Conservation (phyloP, 2,329 filamentous ascomycete species). For the Fusarium avenaceum region DNA sequence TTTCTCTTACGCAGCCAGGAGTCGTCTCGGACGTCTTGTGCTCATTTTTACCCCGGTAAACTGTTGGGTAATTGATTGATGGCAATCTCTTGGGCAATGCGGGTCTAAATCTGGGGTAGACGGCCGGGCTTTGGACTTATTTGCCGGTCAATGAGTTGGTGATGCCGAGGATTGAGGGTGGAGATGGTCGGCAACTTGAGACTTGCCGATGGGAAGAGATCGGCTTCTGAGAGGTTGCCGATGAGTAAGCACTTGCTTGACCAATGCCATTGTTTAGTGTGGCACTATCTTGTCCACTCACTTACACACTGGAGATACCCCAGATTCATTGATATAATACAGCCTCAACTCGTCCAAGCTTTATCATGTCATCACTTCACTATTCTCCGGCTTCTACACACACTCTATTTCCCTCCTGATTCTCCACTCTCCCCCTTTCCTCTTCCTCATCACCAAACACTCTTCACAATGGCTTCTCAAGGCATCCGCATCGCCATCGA, state of each 20-base stretch:
- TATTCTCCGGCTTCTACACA: background rate
- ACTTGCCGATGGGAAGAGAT: slow-evolving; percentile 20
- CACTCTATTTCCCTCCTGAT: background rate
- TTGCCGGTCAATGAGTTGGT: slow-evolving; percentile 12
- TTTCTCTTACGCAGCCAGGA: slow-evolving; percentile 47
- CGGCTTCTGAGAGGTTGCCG: slow-evolving; percentile 27
- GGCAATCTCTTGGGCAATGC: slow-evolving; percentile 17
- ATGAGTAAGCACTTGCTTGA: slow-evolving; percentile 16
- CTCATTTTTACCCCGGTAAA: slow-evolving; percentile 32
- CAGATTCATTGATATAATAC: slow-evolving; percentile 31
- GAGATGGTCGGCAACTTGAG: slow-evolving; percentile 22
- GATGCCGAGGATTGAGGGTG: slow-evolving; percentile 21
- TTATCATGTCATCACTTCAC: slow-evolving; percentile 6
- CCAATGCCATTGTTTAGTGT: slow-evolving; percentile 5
- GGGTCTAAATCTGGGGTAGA: slow-evolving; percentile 41
- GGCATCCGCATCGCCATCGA: slow-evolving; percentile 50
- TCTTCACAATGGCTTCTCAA: slow-evolving; percentile 36
- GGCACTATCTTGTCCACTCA: slow-evolving; percentile 8
- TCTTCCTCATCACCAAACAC: too few relatives aligned
- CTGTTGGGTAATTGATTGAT: slow-evolving; percentile 28
- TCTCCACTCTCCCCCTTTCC: background rate
- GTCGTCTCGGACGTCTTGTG: slow-evolving; percentile 42
- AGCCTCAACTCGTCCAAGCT: slow-evolving; percentile 23
- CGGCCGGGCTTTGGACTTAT: slow-evolving; percentile 13
- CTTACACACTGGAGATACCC: slow-evolving; percentile 23